Base-by-base conservation (phyloP, 2,329 filamentous ascomycete genomes). In the Fusarium mangiferae region DNA sequence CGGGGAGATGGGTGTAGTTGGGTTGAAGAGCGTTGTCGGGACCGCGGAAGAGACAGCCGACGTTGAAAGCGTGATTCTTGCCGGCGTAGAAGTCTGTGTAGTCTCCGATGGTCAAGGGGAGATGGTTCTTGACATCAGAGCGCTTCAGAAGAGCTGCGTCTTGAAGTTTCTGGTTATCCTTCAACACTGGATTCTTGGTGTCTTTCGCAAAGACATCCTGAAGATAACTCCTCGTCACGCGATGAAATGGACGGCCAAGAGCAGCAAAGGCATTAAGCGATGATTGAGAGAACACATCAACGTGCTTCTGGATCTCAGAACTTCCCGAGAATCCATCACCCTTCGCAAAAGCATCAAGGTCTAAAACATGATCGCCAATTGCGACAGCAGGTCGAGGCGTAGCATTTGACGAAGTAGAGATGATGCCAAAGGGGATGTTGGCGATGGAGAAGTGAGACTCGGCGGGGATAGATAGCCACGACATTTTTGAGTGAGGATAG, bases 51-150 rank as follows among this genome's bases (percentile, higher is more conserved):
- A 95, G 86, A 3, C 90, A 87, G 8, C 93, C 93, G 14, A 93
- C 86, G 75, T 83, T 84, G 84, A 90, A 93, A 10, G 94, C 94
- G 82, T 96, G 94, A 78, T 95, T 92, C 77, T 92, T 84, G 55
- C 94, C 93, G 20, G 92, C 94, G 79, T 94, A 96, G 83, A 96
- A 96, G 80, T 96, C 94, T 5, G 93, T 94, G 80, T 96, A 96
- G 79, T 96, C 94, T 38, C 93, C 92, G 77, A 96, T 94, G 42
- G 88, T 85, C 85, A 96, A 89, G 2, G 94, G 94, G 2, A 96
- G 77, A 73, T 95, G 93, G 77, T 88, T 92, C 68, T 85, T 87
- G n/a, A 91, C 88, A 9, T 88, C 87, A 36, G 80, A 52, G 3
- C 78, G 63, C 12, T 76, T 76, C 9, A 84, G 12, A 20, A 83